These are phyloP conservation scores for Botrytis fabae DNA, from an alignment of 2,329 filamentous ascomycete species.

Conservation along the genomic window DNA sequence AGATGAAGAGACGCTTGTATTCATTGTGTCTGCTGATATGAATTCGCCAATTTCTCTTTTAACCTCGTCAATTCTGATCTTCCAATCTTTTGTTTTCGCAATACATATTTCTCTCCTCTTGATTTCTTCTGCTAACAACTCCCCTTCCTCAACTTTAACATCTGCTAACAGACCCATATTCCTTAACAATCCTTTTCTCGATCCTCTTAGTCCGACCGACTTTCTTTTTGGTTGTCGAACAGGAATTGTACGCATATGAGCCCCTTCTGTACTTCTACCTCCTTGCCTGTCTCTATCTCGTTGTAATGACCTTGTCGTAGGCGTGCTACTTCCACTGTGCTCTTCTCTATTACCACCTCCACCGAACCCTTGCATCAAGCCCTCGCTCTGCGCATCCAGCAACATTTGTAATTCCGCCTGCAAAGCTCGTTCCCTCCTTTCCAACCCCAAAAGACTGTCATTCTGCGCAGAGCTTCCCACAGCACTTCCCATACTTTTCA, in stretches of 20 bases:
- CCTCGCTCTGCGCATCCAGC: conserved; percentile 59
- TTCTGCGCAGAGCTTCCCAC: conserved; percentile 14
- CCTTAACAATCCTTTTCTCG: conserved; percentile 63
- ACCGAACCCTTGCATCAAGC: conserved; percentile 39
- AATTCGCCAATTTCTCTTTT: conserved; percentile 18
- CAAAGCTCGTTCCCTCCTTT: conserved; percentile 53
- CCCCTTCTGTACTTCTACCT: conserved; percentile 31
- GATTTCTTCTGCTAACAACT: conserved; percentile 57
- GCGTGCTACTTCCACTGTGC: conserved; percentile 39
- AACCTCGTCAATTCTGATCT: conserved; percentile 43
- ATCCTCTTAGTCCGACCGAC: conserved; percentile 58
- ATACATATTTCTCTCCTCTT: conserved; percentile 58
- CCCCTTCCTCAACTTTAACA: conserved; percentile 69
- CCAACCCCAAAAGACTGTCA: conserved; percentile 44
- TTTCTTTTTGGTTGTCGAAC: conserved; percentile 57
- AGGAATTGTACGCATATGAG: conserved; percentile 50
- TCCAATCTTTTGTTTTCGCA: conserved; percentile 56
- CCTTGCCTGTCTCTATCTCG: conserved; percentile 27
- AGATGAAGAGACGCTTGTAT: conserved; percentile 51
- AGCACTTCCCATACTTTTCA: background rate
- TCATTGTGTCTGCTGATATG: background rate
- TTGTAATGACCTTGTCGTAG: conserved; percentile 27
- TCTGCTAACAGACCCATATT: conserved; percentile 64
- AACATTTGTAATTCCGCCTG: conserved; percentile 58
- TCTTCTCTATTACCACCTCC: conserved; percentile 39